Percentiles rank a stretch among this genome's conserved stretches.
phyloP scores from a whole-genome alignment of 306 rosid genomes.

The Malus orientalis region DNA sequence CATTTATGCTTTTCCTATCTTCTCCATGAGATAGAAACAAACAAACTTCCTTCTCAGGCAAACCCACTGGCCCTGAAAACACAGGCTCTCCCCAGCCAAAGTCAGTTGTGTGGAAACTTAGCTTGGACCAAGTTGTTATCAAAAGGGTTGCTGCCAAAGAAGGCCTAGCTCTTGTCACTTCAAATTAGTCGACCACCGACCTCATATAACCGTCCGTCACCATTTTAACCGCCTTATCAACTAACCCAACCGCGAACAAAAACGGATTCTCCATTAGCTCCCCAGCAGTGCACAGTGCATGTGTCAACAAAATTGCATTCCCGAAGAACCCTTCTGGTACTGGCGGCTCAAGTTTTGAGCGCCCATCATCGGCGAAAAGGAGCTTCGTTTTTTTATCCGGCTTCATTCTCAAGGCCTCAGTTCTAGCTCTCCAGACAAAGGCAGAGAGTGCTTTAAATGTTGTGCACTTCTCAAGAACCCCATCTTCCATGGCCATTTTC shows the following conservation, averaged over 20 bases:
- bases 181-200: constrained; percentile 76
- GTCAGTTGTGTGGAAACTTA: constrained; percentile 55
- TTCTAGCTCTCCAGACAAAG: constrained; percentile 82
- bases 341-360: constrained; percentile 57
- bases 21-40: constrained; percentile 54
- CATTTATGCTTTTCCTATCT: constrained; percentile 46
- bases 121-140: constrained; percentile 73
- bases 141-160: constrained; percentile 56
- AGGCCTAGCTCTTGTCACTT: constrained; percentile 66
- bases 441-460: constrained; percentile 66
- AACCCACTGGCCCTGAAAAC: constrained; percentile 62
- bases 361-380: constrained; percentile 72
- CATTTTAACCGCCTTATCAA: constrained; percentile 49
- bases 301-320: constrained; percentile 66
- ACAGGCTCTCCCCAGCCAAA: constrained; percentile 85
- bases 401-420: constrained; percentile 46
- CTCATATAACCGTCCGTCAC: constrained; percentile 60
- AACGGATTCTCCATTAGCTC: constrained; percentile 47
- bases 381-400: constrained; percentile 67
- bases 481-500: constrained; percentile 48
- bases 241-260: constrained; percentile 41
- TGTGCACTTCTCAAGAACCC: constrained; percentile 44
- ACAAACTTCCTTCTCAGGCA: constrained; percentile 64
- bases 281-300: constrained; percentile 42
- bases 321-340: constrained; percentile 67